A percentile compares a stretch with the other conserved stretches of the same genome.
Evolutionary conservation across 2,329 filamentous ascomycete genomes (phyloP).

Genomic region (Sporothrix globosa): DNA sequence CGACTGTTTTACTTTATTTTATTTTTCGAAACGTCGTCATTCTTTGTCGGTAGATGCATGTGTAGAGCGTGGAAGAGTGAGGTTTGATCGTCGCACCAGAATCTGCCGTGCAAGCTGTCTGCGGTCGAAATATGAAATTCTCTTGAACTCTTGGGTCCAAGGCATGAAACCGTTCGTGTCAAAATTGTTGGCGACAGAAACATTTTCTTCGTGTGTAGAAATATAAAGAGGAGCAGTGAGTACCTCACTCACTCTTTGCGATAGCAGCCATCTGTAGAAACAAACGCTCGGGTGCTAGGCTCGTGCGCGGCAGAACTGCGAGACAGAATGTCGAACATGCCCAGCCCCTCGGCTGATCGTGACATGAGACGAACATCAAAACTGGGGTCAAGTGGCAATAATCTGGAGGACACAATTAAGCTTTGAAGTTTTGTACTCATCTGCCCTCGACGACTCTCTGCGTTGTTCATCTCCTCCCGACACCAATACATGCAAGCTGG

Average conservation of each 20-base stretch:
- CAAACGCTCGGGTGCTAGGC: not conserved
- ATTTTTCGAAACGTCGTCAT: not conserved
- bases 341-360: constrained; percentile 8
- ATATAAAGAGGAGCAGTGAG: not conserved
- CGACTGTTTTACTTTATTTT: not conserved
- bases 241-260: not conserved
- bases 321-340: not conserved
- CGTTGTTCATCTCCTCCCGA: not conserved
- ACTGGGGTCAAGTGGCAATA: not conserved
- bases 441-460: not conserved
- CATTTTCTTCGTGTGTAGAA: not conserved
- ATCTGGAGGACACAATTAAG: not conserved
- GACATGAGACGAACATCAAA: constrained; percentile 25
- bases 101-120: not conserved
- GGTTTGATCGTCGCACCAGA: constrained; percentile 20
- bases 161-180: not conserved
- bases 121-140: not conserved
- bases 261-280: not conserved
- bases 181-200: not conserved
- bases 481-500: constrained; percentile 23
- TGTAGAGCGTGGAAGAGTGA: not conserved
- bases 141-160: not conserved
- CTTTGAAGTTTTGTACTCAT: not conserved
- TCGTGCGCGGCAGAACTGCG: constrained; percentile 5
- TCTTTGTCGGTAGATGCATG: not conserved